Evolutionary conservation across 2,329 filamentous ascomycete genomes (phyloP).

Genomic region (Microdochium bolleyi): DNA sequence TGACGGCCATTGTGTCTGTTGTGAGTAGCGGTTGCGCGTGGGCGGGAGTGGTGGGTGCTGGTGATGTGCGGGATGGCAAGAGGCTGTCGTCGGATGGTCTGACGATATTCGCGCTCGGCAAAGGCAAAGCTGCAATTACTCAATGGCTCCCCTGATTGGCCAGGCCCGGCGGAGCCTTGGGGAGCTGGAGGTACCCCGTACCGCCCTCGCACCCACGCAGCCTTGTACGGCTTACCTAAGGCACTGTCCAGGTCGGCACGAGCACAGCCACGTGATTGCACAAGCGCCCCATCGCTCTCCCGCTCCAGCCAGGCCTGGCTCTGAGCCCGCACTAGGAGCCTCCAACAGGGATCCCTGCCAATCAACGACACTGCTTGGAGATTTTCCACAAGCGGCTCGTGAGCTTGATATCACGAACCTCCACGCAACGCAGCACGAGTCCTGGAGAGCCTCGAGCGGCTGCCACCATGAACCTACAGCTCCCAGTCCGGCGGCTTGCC

Average conservation of each 20-base stretch:
- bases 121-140: background rate
- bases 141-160: background rate
- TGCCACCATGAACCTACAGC: slow-evolving; percentile 54
- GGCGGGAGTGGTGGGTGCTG: slow-evolving; percentile 1
- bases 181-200: too few relatives aligned
- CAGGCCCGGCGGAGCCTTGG: background rate
- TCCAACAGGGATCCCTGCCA: background rate
- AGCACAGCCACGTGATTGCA: too few relatives aligned
- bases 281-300: too few relatives aligned
- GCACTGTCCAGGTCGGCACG: too few relatives aligned
- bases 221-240: too few relatives aligned
- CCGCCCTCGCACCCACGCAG: too few relatives aligned
- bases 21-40: slow-evolving; percentile 5
- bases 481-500: slow-evolving; percentile 54
- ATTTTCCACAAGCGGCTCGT: background rate
- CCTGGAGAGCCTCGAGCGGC: slow-evolving; percentile 2
- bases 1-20: slow-evolving; percentile 41
- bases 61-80: background rate
- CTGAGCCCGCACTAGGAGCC: too few relatives aligned
- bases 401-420: background rate
- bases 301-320: too few relatives aligned
- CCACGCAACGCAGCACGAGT: slow-evolving; percentile 2
- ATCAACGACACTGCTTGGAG: background rate
- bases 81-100: background rate
- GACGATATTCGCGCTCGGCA: slow-evolving; percentile 1